Percentiles rank a stretch among this genome's conserved stretches.
These are phyloP conservation scores for Cercophora scortea DNA, from an alignment of 495 filamentous ascomycete species.

Conservation along the genomic window DNA sequence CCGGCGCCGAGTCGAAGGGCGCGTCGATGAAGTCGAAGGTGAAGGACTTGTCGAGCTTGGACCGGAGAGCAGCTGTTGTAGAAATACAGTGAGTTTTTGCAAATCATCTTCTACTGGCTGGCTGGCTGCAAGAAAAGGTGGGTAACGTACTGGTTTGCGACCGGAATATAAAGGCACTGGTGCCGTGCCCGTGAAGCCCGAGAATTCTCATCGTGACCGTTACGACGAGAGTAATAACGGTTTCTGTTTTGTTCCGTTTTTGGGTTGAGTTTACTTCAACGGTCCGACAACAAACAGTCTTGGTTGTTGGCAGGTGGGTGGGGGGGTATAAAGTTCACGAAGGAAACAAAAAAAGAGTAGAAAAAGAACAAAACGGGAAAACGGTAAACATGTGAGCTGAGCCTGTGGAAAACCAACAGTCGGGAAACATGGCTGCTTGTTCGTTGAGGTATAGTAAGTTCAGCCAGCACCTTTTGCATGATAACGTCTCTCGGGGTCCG, in stretches of 20 bases:
- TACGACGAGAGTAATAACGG: background rate
- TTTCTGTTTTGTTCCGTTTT: background rate
- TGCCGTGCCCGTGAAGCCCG: slow-evolving; percentile 57
- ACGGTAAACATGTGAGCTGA: background rate
- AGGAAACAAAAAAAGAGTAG: background rate
- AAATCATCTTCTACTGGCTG: no score
- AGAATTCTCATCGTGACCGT: slow-evolving; percentile 45
- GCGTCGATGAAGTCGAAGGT: slow-evolving; percentile 53
- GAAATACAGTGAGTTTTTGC: no score
- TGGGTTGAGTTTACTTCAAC: background rate
- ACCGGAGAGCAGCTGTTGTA: slow-evolving; percentile 25
- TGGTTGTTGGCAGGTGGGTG: background rate
- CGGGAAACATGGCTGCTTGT: background rate
- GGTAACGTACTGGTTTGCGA: slow-evolving; percentile 48
- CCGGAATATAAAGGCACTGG: slow-evolving; percentile 49
- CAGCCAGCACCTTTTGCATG: background rate
- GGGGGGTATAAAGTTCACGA: no score
- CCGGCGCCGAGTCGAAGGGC: slow-evolving; percentile 33
- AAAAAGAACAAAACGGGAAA: background rate
- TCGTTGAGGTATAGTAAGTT: background rate
- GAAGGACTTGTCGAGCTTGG: slow-evolving; percentile 22
- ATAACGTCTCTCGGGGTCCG: slow-evolving; percentile 13
- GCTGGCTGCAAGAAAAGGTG: background rate
- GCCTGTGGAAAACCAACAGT: background rate
- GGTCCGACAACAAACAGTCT: background rate